phyloP scores from a whole-genome alignment of 148 eudicot genomes.

The Spergularia marina region DNA sequence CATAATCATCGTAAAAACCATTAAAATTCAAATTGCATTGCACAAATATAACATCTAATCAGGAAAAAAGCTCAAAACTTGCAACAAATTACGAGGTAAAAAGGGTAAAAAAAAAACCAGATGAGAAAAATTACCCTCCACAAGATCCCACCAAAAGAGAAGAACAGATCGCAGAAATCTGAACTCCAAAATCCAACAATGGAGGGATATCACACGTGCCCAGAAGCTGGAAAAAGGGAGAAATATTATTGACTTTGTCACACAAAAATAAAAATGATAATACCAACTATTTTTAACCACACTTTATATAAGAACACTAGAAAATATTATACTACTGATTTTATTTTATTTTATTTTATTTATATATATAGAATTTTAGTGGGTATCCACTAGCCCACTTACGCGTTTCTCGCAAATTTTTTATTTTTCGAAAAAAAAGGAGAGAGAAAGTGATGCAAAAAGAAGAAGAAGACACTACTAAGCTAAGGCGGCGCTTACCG shows the following conservation, averaged over 20 bases:
- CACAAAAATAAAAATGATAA: not conserved
- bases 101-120: not conserved
- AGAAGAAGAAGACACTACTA: too few species aligned
- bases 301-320: not conserved
- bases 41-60: not conserved
- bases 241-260: constrained; percentile 8
- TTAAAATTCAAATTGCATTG: not conserved
- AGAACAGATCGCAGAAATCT: constrained; percentile 16
- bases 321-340: too few species aligned
- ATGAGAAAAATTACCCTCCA: constrained; percentile 22
- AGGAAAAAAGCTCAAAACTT: constrained; percentile 2
- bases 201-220: constrained; percentile 20
- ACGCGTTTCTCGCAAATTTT: not conserved
- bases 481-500: not conserved
- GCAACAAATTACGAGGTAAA: not conserved
- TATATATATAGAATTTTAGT: not conserved
- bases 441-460: not conserved
- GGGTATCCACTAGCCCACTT: not conserved
- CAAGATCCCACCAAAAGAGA: constrained; percentile 23
- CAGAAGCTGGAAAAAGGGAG: not conserved
- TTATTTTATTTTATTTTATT: too few species aligned
- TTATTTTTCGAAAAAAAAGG: not conserved
- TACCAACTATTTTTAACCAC: not conserved
- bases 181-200: constrained; percentile 5
- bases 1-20: not conserved